Base-by-base conservation (phyloP, 2,329 filamentous ascomycete species). In the Claviceps humidiphila region DNA sequence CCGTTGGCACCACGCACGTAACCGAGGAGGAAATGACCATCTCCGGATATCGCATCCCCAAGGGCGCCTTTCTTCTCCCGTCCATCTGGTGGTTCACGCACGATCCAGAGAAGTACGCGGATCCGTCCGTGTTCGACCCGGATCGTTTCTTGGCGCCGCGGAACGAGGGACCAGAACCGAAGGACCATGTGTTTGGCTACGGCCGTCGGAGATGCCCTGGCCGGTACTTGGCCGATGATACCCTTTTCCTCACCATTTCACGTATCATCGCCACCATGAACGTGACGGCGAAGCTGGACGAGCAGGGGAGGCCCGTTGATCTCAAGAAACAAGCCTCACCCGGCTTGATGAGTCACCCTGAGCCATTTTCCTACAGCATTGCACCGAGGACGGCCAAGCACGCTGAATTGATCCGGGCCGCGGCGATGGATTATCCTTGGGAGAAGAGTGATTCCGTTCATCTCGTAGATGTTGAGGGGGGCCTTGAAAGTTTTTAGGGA, bases 81-180 rank as follows among this genome's bases (percentile, higher is more conserved):
- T 57, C 58, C 1, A 53, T 61, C 5, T 66, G 61, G 61, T 63
- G 58, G 22, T 57, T 68, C 16, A 75, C 82, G 24, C 84, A 87
- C 64, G 84, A 89, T 59, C 77, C 80, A 2, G 78, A 82, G 39
- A 79, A 78, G 1, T 87, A 89, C 62, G 71, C 77, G 0, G 49
- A 66, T 9, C 67, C 67, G 0, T 55, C 54, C 4, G 14, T 24
- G 1, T 71, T 71, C 22, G 57, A 66, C 26, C 68, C 67, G 0
- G 63, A 64, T 1, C 59, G 68, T 0, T 70, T 59, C 55, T 54
- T 68, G 3, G 45, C 42, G 26, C 47, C 47, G 1, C 52, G 58
- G 7, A 59, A 62, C 0, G 62, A 64, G 26, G 26, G 26, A 14
- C 65, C 62, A 0, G 62, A 66, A 7, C 64, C 69, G 0, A 30